Conservation (phyloP, 768 basidiomycete species). For the Phanerodontia chrysosporium region DNA sequence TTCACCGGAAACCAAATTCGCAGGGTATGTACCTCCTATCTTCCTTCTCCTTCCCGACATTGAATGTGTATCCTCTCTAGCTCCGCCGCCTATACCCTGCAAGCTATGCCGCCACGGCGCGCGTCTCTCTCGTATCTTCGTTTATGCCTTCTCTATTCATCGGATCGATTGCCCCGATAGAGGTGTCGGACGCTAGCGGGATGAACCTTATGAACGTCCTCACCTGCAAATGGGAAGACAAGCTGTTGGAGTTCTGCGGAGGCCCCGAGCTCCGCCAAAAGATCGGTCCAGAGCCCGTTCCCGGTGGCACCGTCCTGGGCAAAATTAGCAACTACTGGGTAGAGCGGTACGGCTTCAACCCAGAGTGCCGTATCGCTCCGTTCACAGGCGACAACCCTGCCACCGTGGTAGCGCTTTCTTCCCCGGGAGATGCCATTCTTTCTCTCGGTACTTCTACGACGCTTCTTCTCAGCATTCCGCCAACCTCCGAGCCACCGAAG, state of each 20-base stretch:
- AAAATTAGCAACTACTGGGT: constrained; percentile 68
- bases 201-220: constrained; percentile 86
- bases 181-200: constrained; percentile 85
- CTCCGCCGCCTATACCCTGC: constrained; percentile 51
- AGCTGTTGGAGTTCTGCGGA: constrained; percentile 62
- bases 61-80: constrained; percentile 31
- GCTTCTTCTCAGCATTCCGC: constrained; percentile 73
- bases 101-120: constrained; percentile 54
- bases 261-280: constrained; percentile 63
- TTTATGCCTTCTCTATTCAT: constrained; percentile 83
- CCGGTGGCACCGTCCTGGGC: constrained; percentile 65
- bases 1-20: constrained; percentile 87
- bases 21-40: constrained; percentile 39
- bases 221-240: constrained; percentile 69
- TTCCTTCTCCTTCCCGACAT: constrained; percentile 5
- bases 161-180: constrained; percentile 72
- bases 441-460: constrained; percentile 90
- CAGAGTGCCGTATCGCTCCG: constrained; percentile 75
- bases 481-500: constrained; percentile 56
- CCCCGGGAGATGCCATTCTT: constrained; percentile 77
- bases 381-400: constrained; percentile 92
- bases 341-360: constrained; percentile 67
- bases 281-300: constrained; percentile 73
- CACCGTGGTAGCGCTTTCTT: constrained; percentile 69
- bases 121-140: constrained; percentile 78